Evolutionary conservation across 2,329 filamentous ascomycete genomes (phyloP), one percentile per base, ranked within the genome.

Genomic region (Microascus cirrosus): DNA sequence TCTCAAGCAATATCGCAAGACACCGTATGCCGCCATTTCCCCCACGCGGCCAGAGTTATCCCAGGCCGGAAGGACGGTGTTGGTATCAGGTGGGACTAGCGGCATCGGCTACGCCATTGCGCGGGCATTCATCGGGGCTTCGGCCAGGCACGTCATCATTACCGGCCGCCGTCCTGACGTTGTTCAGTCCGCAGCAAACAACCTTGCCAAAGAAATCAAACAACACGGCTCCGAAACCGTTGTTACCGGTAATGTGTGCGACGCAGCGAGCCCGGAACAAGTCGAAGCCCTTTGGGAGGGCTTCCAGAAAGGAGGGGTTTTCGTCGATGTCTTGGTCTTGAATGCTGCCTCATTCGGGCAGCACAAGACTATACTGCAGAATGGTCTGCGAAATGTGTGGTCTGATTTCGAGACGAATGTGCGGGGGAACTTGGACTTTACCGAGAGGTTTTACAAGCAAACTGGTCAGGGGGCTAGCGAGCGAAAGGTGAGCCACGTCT

Each of bases 71-170:
- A 67, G 67, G 28, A 82, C 76, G 20, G 81, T 85, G 8, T 71
- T 88, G 15, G 83, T 89, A 65, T 86, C 83, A 2, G 85, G 85
- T 22, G 84, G 78, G 11, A 80, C 79, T 2, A 79, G 77, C 1
- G 83, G 84, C 25, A 80, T 88, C 53, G 85, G 85, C 1, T 80
- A 82, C 57, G 79, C 82, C 1, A 79, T 86, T 11, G 84, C 85
- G 3, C 74, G 77, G 56, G 73, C 83, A 45, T 88, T 78, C 62
- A 68, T 71, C 18, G 59, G 64, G 11, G 78, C 77, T 0, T 69
- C 69, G 0, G 70, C 74, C 10, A 56, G 65, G 15, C 66, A 67
- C 12, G 62, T 78, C 32, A 69, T 71, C 50, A 67, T 80, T 50
- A 61, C 73, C 0, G 75, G 71, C 20, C 73, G 77, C 3, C 71